These are phyloP conservation scores for Peronospora belbahrii DNA, from an alignment of 352 stramenopile species.

Conservation along the genomic window DNA sequence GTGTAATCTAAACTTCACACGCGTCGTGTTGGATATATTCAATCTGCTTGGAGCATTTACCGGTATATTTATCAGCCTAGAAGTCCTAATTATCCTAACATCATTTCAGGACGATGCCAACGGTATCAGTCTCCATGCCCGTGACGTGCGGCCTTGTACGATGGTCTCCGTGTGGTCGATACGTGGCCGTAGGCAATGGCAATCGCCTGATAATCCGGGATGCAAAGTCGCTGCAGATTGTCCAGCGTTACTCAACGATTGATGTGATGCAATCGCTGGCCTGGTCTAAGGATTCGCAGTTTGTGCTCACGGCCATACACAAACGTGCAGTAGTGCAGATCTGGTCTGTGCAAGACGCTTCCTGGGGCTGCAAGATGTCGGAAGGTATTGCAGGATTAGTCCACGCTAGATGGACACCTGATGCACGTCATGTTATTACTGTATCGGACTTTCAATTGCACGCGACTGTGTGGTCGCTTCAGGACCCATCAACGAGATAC, in stretches of 20 bases:
- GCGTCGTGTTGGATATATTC: background rate
- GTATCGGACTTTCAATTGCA: slow-evolving; percentile 83
- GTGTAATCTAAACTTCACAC: background rate
- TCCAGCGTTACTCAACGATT: slow-evolving; percentile 52
- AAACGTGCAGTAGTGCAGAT: slow-evolving; percentile 67
- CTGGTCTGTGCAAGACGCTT: slow-evolving; percentile 57
- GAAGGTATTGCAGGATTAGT: slow-evolving; percentile 66
- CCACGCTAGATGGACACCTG: slow-evolving; percentile 41
- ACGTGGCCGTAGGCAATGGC: slow-evolving; percentile 39
- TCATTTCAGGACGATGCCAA: slow-evolving; percentile 1
- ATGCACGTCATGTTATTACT: slow-evolving; percentile 61
- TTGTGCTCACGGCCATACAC: slow-evolving; percentile 54
- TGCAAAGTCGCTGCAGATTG: slow-evolving; percentile 38
- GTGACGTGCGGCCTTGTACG: slow-evolving; percentile 48
- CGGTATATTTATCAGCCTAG: background rate
- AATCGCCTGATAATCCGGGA: slow-evolving; percentile 59
- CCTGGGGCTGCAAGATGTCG: slow-evolving; percentile 65
- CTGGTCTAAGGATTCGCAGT: slow-evolving; percentile 60
- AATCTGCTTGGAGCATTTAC: background rate
- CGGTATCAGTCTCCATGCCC: slow-evolving; percentile 50
- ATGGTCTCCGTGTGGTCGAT: slow-evolving; percentile 58
- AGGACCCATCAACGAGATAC: slow-evolving; percentile 44
- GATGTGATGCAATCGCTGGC: slow-evolving; percentile 47
- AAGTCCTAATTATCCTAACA: background rate
- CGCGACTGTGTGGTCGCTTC: slow-evolving; percentile 71